These are phyloP conservation scores for Catharanthus roseus DNA, from an alignment of 257 asterid genomes.

Conservation along the genomic window DNA sequence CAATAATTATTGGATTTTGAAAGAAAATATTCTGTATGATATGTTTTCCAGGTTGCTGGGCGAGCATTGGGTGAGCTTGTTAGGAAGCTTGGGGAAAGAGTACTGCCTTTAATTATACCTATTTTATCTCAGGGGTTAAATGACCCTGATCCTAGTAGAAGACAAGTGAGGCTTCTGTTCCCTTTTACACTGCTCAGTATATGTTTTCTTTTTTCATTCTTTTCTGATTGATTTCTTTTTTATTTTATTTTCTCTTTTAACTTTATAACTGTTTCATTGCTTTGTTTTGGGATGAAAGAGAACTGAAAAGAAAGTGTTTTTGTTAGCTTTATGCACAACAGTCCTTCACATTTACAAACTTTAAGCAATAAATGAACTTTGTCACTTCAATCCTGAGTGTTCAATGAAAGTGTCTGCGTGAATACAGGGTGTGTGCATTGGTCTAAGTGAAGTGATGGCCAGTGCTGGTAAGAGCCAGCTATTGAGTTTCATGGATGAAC, in stretches of 20 bases:
- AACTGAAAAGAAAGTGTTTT: not conserved
- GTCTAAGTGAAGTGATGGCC: conserved; percentile 97
- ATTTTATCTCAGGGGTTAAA: conserved; percentile 79
- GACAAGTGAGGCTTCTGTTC: conserved; percentile 63
- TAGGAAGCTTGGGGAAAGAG: conserved; percentile 98
- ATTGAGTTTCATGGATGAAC: conserved; percentile 77
- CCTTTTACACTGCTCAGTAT: conserved; percentile 12
- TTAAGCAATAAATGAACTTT: not conserved
- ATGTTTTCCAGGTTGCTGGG: conserved; percentile 73
- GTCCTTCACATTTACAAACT: not conserved
- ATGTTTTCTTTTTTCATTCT: not conserved
- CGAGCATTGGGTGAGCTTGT: conserved; percentile 98
- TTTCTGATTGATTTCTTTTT: not conserved
- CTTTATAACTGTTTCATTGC: not conserved
- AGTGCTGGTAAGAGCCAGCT: conserved; percentile 95
- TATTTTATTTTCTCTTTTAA: not conserved
- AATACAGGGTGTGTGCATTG: conserved; percentile 91
- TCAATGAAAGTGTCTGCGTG: conserved; percentile 12
- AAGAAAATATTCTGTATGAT: conserved; percentile 14
- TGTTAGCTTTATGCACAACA: not conserved
- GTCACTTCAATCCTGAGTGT: not conserved
- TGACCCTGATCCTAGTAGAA: conserved; percentile 74
- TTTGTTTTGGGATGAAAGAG: not conserved
- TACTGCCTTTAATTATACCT: conserved; percentile 90
- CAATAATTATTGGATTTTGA: not conserved